Conservation (phyloP, 495 filamentous ascomycete species). For the Aspergillus taichungensis region DNA sequence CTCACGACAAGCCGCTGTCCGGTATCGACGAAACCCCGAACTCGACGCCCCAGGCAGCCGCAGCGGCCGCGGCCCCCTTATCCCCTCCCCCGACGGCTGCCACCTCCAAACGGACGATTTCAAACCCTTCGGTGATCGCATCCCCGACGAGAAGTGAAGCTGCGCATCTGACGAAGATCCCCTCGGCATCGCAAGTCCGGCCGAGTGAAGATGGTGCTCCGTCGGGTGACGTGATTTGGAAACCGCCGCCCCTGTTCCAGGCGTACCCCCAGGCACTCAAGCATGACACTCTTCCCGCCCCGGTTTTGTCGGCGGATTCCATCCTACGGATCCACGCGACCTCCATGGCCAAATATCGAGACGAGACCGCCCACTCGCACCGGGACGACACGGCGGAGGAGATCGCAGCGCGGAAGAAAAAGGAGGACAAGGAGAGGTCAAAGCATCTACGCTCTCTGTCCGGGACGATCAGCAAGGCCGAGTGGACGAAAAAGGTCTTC, state of each 20-base stretch:
- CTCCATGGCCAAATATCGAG: constrained; percentile 35
- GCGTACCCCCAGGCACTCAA: constrained; percentile 80
- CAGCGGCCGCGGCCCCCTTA: constrained; percentile 10
- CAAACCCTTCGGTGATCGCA: constrained; percentile 17
- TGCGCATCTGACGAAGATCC: constrained; percentile 12
- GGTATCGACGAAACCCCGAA: constrained; percentile 26
- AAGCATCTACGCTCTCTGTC: constrained; percentile 45
- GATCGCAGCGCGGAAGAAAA: constrained; percentile 23
- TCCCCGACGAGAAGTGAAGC: constrained; percentile 17
- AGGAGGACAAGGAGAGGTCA: constrained; percentile 34
- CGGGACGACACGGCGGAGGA: constrained; percentile 21
- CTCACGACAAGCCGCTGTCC: constrained; percentile 21
- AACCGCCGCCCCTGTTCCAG: constrained; percentile 77
- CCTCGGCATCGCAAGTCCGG: constrained; percentile 15
- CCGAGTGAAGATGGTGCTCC: constrained; percentile 12
- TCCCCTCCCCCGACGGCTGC: constrained; percentile 16
- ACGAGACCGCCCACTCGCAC: constrained; percentile 12
- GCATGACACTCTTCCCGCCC: constrained; percentile 42
- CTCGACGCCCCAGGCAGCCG: constrained; percentile 5
- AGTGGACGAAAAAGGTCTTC: constrained; percentile 80
- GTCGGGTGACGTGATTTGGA: constrained; percentile 44
- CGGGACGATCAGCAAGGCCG: constrained; percentile 51
- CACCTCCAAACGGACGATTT: constrained; percentile 21
- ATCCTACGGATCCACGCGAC: constrained; percentile 50
- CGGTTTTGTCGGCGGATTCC: constrained; percentile 43